Evolutionary conservation across 495 filamentous ascomycete genomes (phyloP).

Genomic region (Annulohypoxylon nitens): DNA sequence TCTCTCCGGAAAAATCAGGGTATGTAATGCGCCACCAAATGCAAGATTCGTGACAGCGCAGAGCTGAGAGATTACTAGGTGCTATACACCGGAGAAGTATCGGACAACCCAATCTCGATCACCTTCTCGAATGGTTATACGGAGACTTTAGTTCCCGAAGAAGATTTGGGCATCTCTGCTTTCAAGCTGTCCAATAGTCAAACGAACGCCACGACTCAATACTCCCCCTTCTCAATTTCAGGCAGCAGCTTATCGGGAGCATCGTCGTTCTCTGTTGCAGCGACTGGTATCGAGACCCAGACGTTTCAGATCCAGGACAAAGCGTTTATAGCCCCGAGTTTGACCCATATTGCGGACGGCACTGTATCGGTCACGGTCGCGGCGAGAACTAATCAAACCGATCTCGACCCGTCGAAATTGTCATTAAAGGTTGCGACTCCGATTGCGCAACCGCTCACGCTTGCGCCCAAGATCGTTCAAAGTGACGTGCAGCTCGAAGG

Average conservation of each 20-base stretch:
- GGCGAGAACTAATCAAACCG: constrained; percentile 15
- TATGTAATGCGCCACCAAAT: constrained; percentile 22
- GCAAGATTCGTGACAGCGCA: background rate
- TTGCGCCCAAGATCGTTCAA: constrained; percentile 47
- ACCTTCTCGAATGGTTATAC: constrained; percentile 46
- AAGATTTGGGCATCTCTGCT: constrained; percentile 34
- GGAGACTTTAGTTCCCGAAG: constrained; percentile 31
- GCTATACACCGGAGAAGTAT: constrained; percentile 26
- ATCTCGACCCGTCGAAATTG: constrained; percentile 27
- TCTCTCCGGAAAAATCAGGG: constrained; percentile 47
- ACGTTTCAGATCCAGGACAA: constrained; percentile 47
- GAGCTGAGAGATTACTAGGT: constrained; percentile 30
- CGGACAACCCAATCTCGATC: constrained; percentile 28
- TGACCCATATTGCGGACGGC: constrained; percentile 30
- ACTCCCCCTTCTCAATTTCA: constrained; percentile 36
- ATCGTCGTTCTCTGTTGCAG: constrained; percentile 41
- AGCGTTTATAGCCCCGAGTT: constrained; percentile 48
- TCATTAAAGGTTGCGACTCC: constrained; percentile 43
- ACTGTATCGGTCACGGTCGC: constrained; percentile 47
- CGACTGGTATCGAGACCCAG: constrained; percentile 25
- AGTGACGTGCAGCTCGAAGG: constrained; percentile 30
- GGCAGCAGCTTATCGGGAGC: constrained; percentile 11
- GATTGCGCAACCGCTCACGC: constrained; percentile 48
- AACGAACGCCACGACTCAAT: constrained; percentile 40
- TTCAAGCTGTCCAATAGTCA: constrained; percentile 31